Conservation (phyloP, 768 basidiomycete species). For the Leccinum rimulosum region DNA sequence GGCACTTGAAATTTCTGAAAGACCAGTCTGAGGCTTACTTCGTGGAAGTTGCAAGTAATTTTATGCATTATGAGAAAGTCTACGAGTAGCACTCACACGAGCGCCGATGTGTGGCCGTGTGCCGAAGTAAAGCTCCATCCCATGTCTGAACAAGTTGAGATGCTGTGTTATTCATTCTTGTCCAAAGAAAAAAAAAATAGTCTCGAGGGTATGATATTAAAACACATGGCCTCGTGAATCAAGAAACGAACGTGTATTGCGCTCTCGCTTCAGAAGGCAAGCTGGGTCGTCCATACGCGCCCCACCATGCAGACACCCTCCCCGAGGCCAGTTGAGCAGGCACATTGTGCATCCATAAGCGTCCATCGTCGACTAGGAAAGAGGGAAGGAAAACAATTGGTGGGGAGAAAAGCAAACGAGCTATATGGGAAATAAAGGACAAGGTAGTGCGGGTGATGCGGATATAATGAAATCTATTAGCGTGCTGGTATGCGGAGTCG, state of each 20-base stretch:
- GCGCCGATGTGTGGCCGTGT: too few relatives aligned
- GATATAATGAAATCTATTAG: conserved; percentile 18
- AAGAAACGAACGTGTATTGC: conserved; percentile 20
- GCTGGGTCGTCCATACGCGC: neutral
- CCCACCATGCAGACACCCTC: conserved; percentile 2
- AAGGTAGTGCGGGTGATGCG: conserved; percentile 7
- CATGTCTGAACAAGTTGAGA: neutral
- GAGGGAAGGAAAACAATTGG: neutral
- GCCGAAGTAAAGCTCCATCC: too few relatives aligned
- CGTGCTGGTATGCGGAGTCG: conserved; percentile 20
- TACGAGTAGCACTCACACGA: too few relatives aligned
- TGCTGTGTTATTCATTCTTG: neutral
- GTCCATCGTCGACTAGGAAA: conserved; percentile 22
- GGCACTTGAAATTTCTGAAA: neutral
- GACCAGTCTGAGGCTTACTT: neutral
- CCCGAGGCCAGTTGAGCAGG: conserved; percentile 15
- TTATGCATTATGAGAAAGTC: too few relatives aligned
- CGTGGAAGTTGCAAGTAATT: too few relatives aligned
- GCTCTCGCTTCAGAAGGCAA: conserved; percentile 4
- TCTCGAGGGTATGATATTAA: conserved; percentile 12
- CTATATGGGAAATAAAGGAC: conserved; percentile 4
- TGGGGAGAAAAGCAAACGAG: neutral
- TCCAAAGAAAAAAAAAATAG: neutral
- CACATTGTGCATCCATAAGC: conserved; percentile 21
- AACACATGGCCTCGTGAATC: conserved; percentile 8